These are phyloP conservation scores for Trichoderma endophyticum DNA, from an alignment of 2,329 filamentous ascomycete genomes.

Conservation along the genomic window DNA sequence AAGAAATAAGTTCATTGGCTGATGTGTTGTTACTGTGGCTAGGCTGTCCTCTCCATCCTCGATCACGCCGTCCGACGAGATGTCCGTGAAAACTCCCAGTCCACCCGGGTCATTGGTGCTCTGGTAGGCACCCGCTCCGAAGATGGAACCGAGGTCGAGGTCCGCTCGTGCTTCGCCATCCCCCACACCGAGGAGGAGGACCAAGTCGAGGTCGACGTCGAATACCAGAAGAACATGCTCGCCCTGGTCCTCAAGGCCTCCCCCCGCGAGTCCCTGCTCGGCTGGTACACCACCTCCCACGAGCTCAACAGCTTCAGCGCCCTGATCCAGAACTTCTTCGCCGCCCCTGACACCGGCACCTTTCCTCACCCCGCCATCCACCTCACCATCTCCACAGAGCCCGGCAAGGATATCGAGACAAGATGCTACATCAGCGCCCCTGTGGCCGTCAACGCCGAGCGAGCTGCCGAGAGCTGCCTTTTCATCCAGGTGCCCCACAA, in stretches of 20 bases:
- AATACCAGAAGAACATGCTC: conserved; percentile 99
- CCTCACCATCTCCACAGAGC: conserved; percentile 86
- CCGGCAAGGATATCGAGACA: conserved; percentile 84
- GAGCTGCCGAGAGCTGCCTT: conserved; percentile 90
- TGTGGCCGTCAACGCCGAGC: conserved; percentile 90
- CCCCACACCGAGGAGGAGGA: conserved; percentile 98
- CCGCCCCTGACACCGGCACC: conserved; percentile 91
- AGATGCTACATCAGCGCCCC: conserved; percentile 94
- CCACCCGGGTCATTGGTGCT: conserved; percentile 94
- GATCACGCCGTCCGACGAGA: conserved; percentile 94
- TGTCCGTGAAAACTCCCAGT: conserved; percentile 63
- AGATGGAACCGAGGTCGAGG: conserved; percentile 94
- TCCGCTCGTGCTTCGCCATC: conserved; percentile 94
- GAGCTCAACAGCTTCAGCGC: conserved; percentile 98
- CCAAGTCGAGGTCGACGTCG: conserved; percentile 98
- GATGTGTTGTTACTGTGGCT: conserved; percentile 2
- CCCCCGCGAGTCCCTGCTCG: conserved; percentile 89
- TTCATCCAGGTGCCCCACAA: conserved; percentile 98
- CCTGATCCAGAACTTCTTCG: conserved; percentile 98
- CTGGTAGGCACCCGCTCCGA: conserved; percentile 90
- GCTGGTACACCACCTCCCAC: conserved; percentile 96
- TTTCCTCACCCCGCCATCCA: conserved; percentile 97
- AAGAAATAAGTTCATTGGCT: conserved; percentile 11
- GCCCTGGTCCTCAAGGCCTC: conserved; percentile 89
- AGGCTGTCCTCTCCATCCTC: conserved; percentile 73